Conservation (phyloP, 805 yeast species). For the Wickerhamiella azyma region DNA sequence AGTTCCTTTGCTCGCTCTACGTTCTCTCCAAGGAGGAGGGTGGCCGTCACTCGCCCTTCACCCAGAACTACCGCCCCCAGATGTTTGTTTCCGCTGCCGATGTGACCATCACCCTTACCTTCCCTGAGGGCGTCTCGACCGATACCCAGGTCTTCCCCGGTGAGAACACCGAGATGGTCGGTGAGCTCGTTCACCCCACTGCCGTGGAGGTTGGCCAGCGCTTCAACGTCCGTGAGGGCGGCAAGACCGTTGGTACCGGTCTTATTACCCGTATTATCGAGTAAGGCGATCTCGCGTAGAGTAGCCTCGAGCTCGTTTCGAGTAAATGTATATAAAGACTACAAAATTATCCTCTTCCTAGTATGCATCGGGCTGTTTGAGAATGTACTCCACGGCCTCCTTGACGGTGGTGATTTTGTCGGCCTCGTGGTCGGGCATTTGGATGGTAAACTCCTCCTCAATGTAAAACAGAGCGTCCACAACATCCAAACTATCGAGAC, state of each 20-base stretch:
- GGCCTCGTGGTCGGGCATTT: conserved; percentile 47
- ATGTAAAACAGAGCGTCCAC: conserved; percentile 91
- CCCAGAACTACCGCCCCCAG: conserved; percentile 96
- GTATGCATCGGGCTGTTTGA: conserved; percentile 32
- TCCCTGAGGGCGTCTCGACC: conserved; percentile 79
- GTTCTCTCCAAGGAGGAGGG: conserved; percentile 94
- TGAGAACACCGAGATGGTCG: conserved; percentile 94
- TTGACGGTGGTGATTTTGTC: conserved; percentile 84
- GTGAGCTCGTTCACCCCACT: conserved; percentile 78
- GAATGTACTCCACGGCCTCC: conserved; percentile 79
- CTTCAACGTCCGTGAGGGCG: conserved; percentile 99
- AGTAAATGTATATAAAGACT: neutral
- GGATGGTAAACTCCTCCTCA: conserved; percentile 64
- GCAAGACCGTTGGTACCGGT: conserved; percentile 98
- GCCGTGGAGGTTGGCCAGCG: conserved; percentile 95
- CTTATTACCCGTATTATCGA: conserved; percentile 83
- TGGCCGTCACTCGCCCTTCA: conserved; percentile 97
- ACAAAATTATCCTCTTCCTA: neutral
- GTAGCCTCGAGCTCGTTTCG: neutral
- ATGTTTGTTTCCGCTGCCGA: conserved; percentile 92
- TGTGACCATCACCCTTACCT: conserved; percentile 77
- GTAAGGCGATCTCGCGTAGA: conserved; percentile 24
- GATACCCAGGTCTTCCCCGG: conserved; percentile 92
- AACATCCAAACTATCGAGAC: conserved; percentile 82
- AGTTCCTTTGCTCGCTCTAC: conserved; percentile 86